Percentiles rank a stretch among this genome's conserved stretches.
These are phyloP conservation scores for Colletotrichum gloeosporioides DNA, from an alignment of 2,329 filamentous ascomycete species.

Conservation along the genomic window DNA sequence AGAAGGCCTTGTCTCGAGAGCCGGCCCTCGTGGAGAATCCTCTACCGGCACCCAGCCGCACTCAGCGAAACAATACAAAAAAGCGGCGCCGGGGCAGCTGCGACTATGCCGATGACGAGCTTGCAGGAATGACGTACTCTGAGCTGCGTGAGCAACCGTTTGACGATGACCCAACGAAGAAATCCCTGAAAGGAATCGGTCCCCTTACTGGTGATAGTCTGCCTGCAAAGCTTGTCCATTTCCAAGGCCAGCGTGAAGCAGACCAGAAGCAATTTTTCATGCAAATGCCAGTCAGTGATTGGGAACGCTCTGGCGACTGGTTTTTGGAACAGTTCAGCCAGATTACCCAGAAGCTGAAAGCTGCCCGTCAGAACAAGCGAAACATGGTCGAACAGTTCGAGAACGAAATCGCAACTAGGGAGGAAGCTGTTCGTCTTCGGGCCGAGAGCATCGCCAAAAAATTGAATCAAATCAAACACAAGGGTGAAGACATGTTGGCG, in stretches of 20 bases:
- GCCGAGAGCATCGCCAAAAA: constrained; percentile 61
- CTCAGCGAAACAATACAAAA: constrained; percentile 27
- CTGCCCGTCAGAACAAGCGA: constrained; percentile 55
- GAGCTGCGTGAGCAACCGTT: constrained; percentile 58
- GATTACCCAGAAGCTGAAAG: constrained; percentile 53
- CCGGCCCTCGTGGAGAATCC: constrained; percentile 22
- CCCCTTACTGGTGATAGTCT: constrained; percentile 46
- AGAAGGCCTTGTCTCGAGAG: constrained; percentile 26
- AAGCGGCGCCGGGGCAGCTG: constrained; percentile 50
- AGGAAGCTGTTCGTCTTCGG: constrained; percentile 58
- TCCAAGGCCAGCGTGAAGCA: constrained; percentile 47
- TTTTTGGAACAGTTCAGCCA: constrained; percentile 59
- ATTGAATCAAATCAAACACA: constrained; percentile 59
- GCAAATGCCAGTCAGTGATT: constrained; percentile 59
- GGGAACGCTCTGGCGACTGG: constrained; percentile 67
- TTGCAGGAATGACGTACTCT: constrained; percentile 59
- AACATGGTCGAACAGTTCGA: constrained; percentile 57
- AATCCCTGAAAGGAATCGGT: constrained; percentile 38
- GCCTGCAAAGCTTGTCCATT: constrained; percentile 55
- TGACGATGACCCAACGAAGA: constrained; percentile 61
- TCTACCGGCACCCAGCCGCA: constrained; percentile 18
- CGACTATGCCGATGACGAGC: constrained; percentile 63
- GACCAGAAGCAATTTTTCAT: constrained; percentile 58
- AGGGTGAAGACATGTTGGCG: constrained; percentile 61
- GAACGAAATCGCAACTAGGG: constrained; percentile 57